A percentile compares a stretch with the other conserved stretches of the same genome.
These are phyloP conservation scores for Corymbia calophylla DNA, from an alignment of 441 rosid species.

Conservation along the genomic window DNA sequence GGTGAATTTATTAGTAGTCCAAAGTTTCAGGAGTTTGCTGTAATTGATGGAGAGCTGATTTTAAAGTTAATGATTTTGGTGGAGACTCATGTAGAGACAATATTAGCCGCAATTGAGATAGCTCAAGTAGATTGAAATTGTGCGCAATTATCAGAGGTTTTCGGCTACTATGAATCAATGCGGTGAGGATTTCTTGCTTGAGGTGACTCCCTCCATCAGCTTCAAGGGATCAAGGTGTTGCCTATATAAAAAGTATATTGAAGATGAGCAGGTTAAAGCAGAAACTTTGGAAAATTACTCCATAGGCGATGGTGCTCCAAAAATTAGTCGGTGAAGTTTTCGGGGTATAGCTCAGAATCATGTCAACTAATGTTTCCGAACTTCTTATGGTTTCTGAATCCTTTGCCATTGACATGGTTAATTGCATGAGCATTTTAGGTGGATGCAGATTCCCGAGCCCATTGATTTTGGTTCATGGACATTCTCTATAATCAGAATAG, in stretches of 20 bases:
- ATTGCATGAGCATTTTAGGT: neutral
- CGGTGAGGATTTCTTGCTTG: neutral
- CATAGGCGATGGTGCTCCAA: neutral
- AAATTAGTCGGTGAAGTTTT: neutral
- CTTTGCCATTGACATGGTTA: neutral
- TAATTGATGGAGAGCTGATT: neutral
- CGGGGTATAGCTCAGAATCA: neutral
- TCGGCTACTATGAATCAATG: neutral
- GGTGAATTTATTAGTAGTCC: neutral
- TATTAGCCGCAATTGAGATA: neutral
- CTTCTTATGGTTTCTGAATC: neutral
- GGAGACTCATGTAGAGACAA: neutral
- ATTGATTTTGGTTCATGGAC: neutral
- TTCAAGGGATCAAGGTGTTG: neutral
- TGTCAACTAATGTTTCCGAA: neutral
- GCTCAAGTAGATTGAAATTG: neutral
- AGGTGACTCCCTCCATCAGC: neutral
- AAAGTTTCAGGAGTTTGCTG: neutral
- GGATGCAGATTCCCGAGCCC: neutral
- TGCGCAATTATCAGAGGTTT: neutral
- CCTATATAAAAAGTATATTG: neutral
- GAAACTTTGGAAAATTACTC: neutral
- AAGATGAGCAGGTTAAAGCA: neutral
- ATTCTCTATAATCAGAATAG: neutral
- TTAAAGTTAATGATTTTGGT: neutral